Evolutionary conservation across 2,329 filamentous ascomycete genomes (phyloP).

Genomic region (Aspergillus calidoustus): DNA sequence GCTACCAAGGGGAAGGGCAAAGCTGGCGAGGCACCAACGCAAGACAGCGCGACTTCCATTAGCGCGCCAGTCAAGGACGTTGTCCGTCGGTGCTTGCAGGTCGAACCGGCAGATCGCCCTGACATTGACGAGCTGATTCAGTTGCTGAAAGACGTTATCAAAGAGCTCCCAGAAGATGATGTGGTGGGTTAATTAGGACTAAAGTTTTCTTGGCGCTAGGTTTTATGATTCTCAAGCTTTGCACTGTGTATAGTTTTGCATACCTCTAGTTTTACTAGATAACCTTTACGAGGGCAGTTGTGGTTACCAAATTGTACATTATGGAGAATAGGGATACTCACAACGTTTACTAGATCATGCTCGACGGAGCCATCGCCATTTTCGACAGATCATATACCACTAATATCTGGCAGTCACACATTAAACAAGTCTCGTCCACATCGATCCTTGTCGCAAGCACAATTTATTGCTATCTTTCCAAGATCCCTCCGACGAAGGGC

Average conservation of each 20-base stretch:
- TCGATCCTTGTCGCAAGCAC: neutral
- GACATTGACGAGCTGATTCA: slow-evolving; percentile 82
- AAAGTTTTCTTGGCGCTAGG: slow-evolving; percentile 6
- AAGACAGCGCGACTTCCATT: slow-evolving; percentile 60
- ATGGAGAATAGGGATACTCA: slow-evolving; percentile 24
- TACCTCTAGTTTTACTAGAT: neutral
- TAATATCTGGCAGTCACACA: neutral
- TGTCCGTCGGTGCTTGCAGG: slow-evolving; percentile 80
- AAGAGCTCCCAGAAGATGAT: slow-evolving; percentile 68
- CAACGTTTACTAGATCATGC: neutral
- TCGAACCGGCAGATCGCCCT: slow-evolving; percentile 86
- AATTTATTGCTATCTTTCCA: neutral
- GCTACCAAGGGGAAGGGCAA: slow-evolving; percentile 64
- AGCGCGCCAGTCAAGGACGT: slow-evolving; percentile 85
- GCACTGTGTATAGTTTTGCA: slow-evolving; percentile 4
- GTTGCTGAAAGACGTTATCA: slow-evolving; percentile 75
- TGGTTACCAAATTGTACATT: slow-evolving; percentile 30
- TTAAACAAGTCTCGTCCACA: neutral
- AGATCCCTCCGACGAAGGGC: neutral
- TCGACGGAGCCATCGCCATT: neutral
- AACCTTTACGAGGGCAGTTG: neutral
- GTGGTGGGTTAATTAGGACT: slow-evolving; percentile 29
- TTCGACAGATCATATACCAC: neutral
- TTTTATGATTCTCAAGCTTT: neutral
- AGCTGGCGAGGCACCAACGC: slow-evolving; percentile 32